A percentile compares a stretch with the other conserved stretches of the same genome.
Evolutionary conservation across 176 grass and related monocot genomes (phyloP).

Genomic region (Bonia amplexicaulis): DNA sequence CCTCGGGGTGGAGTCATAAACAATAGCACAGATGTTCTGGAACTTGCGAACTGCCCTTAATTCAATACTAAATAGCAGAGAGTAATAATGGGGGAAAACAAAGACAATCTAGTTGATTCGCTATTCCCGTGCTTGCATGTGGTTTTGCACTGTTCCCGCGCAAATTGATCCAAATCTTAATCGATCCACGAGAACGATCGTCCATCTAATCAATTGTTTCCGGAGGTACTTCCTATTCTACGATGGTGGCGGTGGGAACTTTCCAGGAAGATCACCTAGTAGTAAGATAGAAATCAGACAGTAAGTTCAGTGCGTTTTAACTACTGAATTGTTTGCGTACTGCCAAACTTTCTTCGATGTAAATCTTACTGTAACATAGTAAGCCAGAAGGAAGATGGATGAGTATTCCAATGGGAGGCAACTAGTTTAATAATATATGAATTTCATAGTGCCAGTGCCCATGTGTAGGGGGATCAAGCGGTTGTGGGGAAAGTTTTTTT

Average conservation of each 20-base stretch:
- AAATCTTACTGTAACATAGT: neutral
- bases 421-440: neutral
- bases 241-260: neutral
- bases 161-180: slow-evolving; percentile 18
- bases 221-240: neutral
- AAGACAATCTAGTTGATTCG: slow-evolving; percentile 24
- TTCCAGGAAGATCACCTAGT: neutral
- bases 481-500: neutral
- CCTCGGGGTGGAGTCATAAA: neutral
- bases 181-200: slow-evolving; percentile 15
- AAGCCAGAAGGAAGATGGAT: neutral
- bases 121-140: slow-evolving; percentile 35
- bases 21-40: neutral
- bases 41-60: neutral
- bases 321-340: neutral
- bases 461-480: slow-evolving; percentile 1
- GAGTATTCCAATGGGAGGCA: neutral
- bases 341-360: neutral
- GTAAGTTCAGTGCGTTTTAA: neutral
- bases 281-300: neutral
- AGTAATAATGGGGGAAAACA: slow-evolving; percentile 27
- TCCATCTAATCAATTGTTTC: neutral
- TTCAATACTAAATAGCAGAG: neutral
- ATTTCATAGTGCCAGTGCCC: neutral
- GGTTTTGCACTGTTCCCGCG: slow-evolving; percentile 22